phyloP scores from a whole-genome alignment of 1,284 basidiomycete species.

The Agaricales sp. region DNA sequence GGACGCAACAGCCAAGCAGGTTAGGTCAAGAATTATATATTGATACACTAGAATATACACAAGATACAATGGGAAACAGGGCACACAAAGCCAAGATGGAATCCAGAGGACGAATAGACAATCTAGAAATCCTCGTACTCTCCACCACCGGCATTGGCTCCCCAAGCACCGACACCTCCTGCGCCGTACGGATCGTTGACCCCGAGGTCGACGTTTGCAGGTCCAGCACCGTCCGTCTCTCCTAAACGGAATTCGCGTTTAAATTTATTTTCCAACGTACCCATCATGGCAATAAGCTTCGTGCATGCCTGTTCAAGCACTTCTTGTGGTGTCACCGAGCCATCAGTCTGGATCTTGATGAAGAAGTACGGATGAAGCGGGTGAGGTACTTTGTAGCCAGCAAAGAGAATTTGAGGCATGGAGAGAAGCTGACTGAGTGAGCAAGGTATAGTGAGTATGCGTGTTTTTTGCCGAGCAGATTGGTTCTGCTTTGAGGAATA shows the following conservation, averaged over 20 bases:
- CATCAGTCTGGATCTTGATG: constrained; percentile 95
- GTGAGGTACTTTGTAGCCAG: constrained; percentile 96
- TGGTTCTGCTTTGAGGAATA: no score
- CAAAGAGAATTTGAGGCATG: constrained; percentile 84
- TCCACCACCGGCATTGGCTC: no score
- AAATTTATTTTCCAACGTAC: constrained; percentile 59
- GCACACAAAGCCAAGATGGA: neutral
- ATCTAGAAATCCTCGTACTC: neutral
- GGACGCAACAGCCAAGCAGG: neutral
- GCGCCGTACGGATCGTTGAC: neutral
- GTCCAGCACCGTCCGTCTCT: constrained; percentile 17
- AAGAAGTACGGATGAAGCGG: constrained; percentile 91
- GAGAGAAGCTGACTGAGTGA: constrained; percentile 71
- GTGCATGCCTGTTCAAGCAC: constrained; percentile 81
- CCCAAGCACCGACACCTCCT: neutral
- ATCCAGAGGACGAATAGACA: no score
- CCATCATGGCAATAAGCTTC: constrained; percentile 72
- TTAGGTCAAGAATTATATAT: neutral
- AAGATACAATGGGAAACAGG: no score
- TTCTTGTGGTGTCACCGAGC: constrained; percentile 72
- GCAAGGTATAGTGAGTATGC: constrained; percentile 4
- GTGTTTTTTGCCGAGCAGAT: no score
- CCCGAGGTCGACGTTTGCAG: neutral
- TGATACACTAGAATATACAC: neutral
- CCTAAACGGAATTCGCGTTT: constrained; percentile 70